phyloP scores from a whole-genome alignment of 179 eudicot genomes.

The Corrigiola litoralis region DNA sequence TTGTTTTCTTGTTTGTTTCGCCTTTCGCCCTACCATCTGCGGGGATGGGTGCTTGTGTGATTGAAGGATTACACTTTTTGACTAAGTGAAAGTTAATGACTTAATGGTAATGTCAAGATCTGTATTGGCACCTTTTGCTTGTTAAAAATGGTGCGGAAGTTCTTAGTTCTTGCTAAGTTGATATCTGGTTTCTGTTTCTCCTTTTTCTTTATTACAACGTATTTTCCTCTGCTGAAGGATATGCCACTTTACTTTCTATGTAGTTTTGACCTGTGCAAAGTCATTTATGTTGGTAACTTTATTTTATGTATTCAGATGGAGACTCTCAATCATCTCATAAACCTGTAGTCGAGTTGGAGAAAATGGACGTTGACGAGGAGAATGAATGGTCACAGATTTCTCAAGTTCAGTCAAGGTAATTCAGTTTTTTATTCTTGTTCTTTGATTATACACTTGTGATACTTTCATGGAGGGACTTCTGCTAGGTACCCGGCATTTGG shows the following conservation, averaged over 20 bases:
- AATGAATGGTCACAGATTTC: slow-evolving; percentile 67
- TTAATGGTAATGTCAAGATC: no score
- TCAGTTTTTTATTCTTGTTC: no score
- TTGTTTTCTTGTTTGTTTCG: not conserved
- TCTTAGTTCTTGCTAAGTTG: no score
- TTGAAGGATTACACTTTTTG: no score
- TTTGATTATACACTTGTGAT: not conserved
- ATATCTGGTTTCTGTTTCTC: not conserved
- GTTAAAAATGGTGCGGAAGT: no score
- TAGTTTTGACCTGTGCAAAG: not conserved
- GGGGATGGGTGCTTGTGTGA: no score
- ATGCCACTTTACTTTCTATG: not conserved
- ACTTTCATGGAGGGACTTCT: not conserved
- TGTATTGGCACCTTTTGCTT: no score
- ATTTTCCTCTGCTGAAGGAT: not conserved
- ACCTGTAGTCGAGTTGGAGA: slow-evolving; percentile 27
- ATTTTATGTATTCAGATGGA: slow-evolving; percentile 24
- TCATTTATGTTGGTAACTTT: not conserved
- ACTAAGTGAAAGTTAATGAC: no score
- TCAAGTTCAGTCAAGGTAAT: slow-evolving; percentile 72
- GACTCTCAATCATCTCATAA: slow-evolving; percentile 32
- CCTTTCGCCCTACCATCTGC: not conserved
- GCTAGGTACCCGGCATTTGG: no score
- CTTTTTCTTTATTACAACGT: not conserved
- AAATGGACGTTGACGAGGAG: slow-evolving; percentile 40